Evolutionary conservation across 257 asterid genomes (phyloP).

Genomic region (Avicennia marina): DNA sequence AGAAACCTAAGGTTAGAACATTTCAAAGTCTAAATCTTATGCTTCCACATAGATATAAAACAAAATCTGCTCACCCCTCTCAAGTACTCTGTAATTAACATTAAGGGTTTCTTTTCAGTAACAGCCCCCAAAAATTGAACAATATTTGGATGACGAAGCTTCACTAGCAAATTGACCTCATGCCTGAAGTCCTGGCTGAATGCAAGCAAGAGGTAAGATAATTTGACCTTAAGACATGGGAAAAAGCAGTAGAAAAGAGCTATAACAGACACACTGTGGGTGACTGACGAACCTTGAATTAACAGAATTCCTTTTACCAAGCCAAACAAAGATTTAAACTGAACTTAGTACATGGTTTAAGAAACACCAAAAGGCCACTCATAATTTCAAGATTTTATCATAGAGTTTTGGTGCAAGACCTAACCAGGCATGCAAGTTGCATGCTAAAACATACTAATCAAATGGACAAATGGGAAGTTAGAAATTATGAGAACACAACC

Average conservation of each 20-base stretch:
- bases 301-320: no score
- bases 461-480: conserved; percentile 6
- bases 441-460: neutral
- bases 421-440: conserved; percentile 12
- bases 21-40: conserved; percentile 6
- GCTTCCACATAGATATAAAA: conserved; percentile 9
- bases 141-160: conserved; percentile 99
- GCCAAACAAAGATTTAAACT: no score
- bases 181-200: conserved; percentile 97
- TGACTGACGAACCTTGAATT: no score
- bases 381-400: neutral
- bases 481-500: conserved; percentile 15
- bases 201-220: conserved; percentile 9
- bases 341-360: no score
- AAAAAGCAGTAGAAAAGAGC: no score
- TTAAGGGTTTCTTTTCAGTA: conserved; percentile 86
- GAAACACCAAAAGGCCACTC: neutral
- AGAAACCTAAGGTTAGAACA: conserved; percentile 11
- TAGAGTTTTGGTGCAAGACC: conserved; percentile 12
- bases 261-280: no score
- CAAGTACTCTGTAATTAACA: conserved; percentile 91
- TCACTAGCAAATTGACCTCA: conserved; percentile 95
- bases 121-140: conserved; percentile 99
- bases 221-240: no score
- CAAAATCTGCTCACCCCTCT: conserved; percentile 71